Percentiles rank a stretch among this genome's conserved stretches.
Conservation (phyloP, 805 yeast species). For the Starmerella riodocensis region DNA sequence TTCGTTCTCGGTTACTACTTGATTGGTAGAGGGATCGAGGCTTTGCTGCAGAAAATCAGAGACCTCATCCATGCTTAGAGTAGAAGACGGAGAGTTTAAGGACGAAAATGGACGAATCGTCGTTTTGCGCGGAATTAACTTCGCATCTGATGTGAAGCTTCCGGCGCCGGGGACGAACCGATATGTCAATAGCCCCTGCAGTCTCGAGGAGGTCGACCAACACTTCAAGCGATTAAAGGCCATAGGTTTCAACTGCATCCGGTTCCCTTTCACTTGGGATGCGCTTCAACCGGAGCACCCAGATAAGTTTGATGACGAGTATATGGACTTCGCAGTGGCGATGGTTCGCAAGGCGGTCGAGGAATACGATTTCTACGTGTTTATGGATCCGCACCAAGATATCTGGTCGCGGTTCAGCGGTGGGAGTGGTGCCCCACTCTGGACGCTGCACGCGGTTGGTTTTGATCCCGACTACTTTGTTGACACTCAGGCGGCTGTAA, state of each 20-base stretch:
- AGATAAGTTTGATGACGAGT: conserved; percentile 63
- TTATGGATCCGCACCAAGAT: conserved; percentile 84
- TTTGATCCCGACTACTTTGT: conserved; percentile 54
- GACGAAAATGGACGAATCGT: conserved; percentile 44
- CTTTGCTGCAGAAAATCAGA: too few species aligned
- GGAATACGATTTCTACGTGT: conserved; percentile 57
- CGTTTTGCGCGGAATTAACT: conserved; percentile 62
- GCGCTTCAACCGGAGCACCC: conserved; percentile 84
- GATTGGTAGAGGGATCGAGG: too few species aligned
- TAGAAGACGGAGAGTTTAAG: conserved; percentile 41
- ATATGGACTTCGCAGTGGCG: conserved; percentile 53
- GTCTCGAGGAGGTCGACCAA: conserved; percentile 52
- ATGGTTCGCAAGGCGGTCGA: conserved; percentile 43
- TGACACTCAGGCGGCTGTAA: conserved; percentile 62
- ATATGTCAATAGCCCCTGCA: conserved; percentile 70
- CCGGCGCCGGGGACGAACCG: conserved; percentile 43
- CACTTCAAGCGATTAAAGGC: conserved; percentile 60
- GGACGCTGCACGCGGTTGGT: conserved; percentile 90
- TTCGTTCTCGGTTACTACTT: too few species aligned
- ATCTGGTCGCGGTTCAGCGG: conserved; percentile 87
- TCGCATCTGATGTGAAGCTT: conserved; percentile 59
- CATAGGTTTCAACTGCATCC: conserved; percentile 67
- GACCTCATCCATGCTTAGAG: conserved; percentile 11
- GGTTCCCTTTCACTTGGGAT: conserved; percentile 83
- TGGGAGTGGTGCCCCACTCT: conserved; percentile 86